Conservation (phyloP, 495 filamentous ascomycete genomes). For the Xylaria bambusicola region DNA sequence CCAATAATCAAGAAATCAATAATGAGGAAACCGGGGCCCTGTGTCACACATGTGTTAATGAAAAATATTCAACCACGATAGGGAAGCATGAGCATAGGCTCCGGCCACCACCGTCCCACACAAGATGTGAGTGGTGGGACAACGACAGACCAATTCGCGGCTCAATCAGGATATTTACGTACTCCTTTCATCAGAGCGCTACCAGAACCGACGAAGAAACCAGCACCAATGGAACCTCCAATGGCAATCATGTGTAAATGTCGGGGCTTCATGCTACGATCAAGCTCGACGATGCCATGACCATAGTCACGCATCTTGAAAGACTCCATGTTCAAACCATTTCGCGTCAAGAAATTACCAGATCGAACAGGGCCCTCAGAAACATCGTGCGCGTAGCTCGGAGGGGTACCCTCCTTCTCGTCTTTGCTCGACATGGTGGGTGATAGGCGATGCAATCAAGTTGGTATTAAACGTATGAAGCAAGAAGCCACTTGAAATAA, state of each 20-base stretch:
- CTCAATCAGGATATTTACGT: too few species aligned
- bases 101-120: too few species aligned
- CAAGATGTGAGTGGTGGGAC: too few species aligned
- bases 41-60: neutral
- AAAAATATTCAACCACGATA: too few species aligned
- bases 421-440: constrained; percentile 24
- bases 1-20: constrained; percentile 59
- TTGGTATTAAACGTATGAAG: neutral
- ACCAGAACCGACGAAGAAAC: constrained; percentile 59
- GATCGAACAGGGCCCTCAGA: constrained; percentile 23
- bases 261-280: constrained; percentile 64
- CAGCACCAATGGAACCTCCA: constrained; percentile 71
- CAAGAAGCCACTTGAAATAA: neutral
- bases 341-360: constrained; percentile 50
- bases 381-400: constrained; percentile 21
- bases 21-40: constrained; percentile 53
- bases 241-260: constrained; percentile 80
- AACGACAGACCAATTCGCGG: too few species aligned
- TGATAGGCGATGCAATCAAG: constrained; percentile 1
- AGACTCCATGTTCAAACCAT: constrained; percentile 52
- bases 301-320: constrained; percentile 50
- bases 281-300: constrained; percentile 42
- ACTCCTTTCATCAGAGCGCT: constrained; percentile 45
- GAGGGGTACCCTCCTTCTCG: constrained; percentile 29
- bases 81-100: too few species aligned